Percentiles rank a stretch among this genome's conserved stretches.
Evolutionary conservation across 2,329 filamentous ascomycete species (phyloP).

Genomic region (Hortaea werneckii): DNA sequence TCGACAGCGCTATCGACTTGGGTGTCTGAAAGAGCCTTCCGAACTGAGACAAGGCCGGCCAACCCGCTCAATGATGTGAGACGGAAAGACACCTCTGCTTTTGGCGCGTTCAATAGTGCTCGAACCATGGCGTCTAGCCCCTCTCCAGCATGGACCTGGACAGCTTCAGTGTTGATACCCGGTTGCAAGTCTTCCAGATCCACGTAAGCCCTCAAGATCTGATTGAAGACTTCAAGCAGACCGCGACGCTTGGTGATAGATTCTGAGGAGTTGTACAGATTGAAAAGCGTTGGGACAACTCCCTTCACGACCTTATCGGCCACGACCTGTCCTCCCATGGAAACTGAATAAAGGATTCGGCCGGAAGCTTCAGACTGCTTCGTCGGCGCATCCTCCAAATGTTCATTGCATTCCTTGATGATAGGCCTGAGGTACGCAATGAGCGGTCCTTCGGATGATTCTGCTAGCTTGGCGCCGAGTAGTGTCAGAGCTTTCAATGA

Average conservation of each 20-base stretch:
- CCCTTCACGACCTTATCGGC: slow-evolving; percentile 47
- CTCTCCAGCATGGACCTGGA: slow-evolving; percentile 32
- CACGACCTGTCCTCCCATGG: slow-evolving; percentile 44
- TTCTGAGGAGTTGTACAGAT: slow-evolving; percentile 51
- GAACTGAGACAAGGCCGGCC: slow-evolving; percentile 32
- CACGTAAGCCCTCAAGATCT: slow-evolving; percentile 49
- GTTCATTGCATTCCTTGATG: slow-evolving; percentile 57
- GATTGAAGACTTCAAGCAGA: slow-evolving; percentile 50
- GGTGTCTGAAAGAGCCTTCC: slow-evolving; percentile 32
- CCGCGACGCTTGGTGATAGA: slow-evolving; percentile 53
- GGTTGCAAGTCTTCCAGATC: slow-evolving; percentile 37
- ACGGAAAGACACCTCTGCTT: slow-evolving; percentile 41
- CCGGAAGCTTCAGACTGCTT: slow-evolving; percentile 58
- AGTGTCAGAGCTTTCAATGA: slow-evolving; percentile 45
- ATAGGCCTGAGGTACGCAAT: slow-evolving; percentile 49
- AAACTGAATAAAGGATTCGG: slow-evolving; percentile 48
- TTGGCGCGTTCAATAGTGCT: slow-evolving; percentile 34
- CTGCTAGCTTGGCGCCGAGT: slow-evolving; percentile 46
- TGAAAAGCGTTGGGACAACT: slow-evolving; percentile 48
- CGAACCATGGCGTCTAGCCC: slow-evolving; percentile 32
- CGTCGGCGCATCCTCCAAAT: slow-evolving; percentile 57
- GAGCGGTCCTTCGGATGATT: slow-evolving; percentile 37
- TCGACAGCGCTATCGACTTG: slow-evolving; percentile 44
- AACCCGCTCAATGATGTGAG: slow-evolving; percentile 36
- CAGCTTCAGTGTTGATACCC: slow-evolving; percentile 25